Conservation (phyloP, 805 yeast genomes). For the Danielia oregonensis region DNA sequence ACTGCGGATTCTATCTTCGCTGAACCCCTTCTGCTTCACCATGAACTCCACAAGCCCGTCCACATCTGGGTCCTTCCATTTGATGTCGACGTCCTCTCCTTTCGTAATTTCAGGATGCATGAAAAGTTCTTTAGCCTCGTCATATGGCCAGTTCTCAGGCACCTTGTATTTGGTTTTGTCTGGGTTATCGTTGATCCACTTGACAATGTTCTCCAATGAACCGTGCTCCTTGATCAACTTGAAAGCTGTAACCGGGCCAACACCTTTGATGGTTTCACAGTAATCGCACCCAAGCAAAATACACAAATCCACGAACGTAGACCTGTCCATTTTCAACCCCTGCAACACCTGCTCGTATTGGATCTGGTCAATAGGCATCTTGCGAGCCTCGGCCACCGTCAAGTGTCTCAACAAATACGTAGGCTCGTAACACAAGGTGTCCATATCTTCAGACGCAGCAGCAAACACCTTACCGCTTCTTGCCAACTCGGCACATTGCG, state of each 20-base stretch:
- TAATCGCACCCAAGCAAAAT: slow-evolving; percentile 95
- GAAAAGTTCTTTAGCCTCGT: slow-evolving; percentile 82
- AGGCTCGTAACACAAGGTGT: slow-evolving; percentile 88
- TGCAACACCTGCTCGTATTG: slow-evolving; percentile 63
- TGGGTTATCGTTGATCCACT: slow-evolving; percentile 52
- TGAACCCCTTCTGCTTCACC: slow-evolving; percentile 86
- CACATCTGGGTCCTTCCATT: slow-evolving; percentile 87
- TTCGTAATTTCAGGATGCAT: slow-evolving; percentile 73
- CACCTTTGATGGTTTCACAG: slow-evolving; percentile 91
- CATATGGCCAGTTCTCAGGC: slow-evolving; percentile 94
- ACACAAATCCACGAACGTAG: slow-evolving; percentile 85
- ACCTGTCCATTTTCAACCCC: slow-evolving; percentile 69
- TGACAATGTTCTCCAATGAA: slow-evolving; percentile 73
- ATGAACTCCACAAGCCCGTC: slow-evolving; percentile 79
- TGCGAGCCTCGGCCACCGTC: slow-evolving; percentile 91
- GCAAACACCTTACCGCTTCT: slow-evolving; percentile 89
- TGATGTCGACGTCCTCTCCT: slow-evolving; percentile 60
- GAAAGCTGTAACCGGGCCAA: slow-evolving; percentile 93
- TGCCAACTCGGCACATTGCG: slow-evolving; percentile 95
- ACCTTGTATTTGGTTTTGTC: slow-evolving; percentile 65
- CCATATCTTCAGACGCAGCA: slow-evolving; percentile 99
- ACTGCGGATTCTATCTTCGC: slow-evolving; percentile 83
- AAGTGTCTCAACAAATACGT: slow-evolving; percentile 81
- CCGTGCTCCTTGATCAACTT: slow-evolving; percentile 86
- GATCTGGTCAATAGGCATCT: slow-evolving; percentile 86